A percentile compares a stretch with the other conserved stretches of the same genome.
Conservation (phyloP, 1,284 basidiomycete genomes). For the Lignosus rhinocerotis region DNA sequence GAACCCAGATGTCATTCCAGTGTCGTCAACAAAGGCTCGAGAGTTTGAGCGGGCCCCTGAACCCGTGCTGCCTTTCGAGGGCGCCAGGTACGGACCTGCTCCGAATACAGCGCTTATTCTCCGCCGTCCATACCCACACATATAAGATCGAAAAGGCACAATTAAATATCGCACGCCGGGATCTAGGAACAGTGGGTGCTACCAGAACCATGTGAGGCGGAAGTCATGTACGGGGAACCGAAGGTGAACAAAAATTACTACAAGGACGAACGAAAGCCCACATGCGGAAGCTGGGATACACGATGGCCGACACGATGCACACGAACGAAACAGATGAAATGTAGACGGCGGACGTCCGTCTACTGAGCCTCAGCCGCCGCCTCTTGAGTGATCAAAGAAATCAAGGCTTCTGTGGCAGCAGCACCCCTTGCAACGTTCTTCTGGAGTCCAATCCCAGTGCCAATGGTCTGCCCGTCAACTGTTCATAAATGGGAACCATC, state of each 20-base stretch:
- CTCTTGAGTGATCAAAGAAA: constrained; percentile 27
- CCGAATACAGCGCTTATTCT: no score
- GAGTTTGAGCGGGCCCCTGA: no score
- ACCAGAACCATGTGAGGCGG: constrained; percentile 4
- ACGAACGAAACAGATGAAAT: neutral
- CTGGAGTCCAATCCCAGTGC: constrained; percentile 46
- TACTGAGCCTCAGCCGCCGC: neutral
- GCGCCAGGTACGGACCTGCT: no score
- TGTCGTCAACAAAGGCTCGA: neutral
- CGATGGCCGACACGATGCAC: neutral
- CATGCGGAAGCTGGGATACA: neutral
- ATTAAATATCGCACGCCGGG: neutral
- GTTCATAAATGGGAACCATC: neutral
- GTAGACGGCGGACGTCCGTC: neutral
- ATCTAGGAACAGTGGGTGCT: constrained; percentile 14
- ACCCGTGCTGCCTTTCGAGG: no score
- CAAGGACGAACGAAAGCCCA: neutral
- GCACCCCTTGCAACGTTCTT: constrained; percentile 55
- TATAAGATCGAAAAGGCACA: constrained; percentile 7
- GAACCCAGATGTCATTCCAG: neutral
- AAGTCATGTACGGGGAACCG: neutral
- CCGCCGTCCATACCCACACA: neutral
- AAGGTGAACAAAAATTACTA: neutral
- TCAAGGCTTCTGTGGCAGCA: constrained; percentile 54
- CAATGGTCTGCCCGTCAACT: constrained; percentile 49